A percentile compares a stretch with the other conserved stretches of the same genome.
These are phyloP conservation scores for Sambucus nigra DNA, from an alignment of 129 eudicot species.

Conservation along the genomic window DNA sequence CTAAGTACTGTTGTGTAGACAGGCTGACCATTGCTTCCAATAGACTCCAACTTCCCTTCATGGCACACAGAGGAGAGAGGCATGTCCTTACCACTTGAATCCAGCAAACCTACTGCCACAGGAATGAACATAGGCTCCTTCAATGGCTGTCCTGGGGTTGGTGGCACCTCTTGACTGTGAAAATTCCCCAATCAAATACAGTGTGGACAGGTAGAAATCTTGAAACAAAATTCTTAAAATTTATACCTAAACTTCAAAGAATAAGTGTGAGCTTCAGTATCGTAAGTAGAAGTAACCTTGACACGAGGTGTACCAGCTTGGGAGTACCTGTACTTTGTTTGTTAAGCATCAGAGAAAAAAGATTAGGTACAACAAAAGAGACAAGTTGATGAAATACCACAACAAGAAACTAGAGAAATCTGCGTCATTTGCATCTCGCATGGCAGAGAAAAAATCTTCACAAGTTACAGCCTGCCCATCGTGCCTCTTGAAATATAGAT, in stretches of 20 bases:
- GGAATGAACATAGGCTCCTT: conserved; percentile 98
- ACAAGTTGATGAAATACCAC: conserved; percentile 45
- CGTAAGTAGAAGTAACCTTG: conserved; percentile 58
- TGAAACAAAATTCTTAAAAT: background rate
- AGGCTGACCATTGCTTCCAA: conserved; percentile 38
- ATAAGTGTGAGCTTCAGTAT: conserved; percentile 62
- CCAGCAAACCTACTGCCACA: conserved; percentile 74
- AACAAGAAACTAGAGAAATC: conserved; percentile 81
- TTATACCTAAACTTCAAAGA: conserved; percentile 77
- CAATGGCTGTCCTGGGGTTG: conserved; percentile 83
- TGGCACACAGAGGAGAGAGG: conserved; percentile 56
- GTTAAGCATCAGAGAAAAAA: background rate
- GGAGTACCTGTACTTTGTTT: conserved; percentile 59
- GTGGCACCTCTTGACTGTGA: conserved; percentile 78
- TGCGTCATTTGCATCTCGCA: conserved; percentile 85
- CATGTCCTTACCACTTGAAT: conserved; percentile 84
- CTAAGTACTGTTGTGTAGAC: conserved; percentile 66
- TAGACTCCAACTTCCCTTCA: conserved; percentile 58
- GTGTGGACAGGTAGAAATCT: background rate
- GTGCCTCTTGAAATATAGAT: conserved; percentile 83
- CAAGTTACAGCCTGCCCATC: conserved; percentile 99
- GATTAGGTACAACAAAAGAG: no score
- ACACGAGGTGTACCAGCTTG: conserved; percentile 95
- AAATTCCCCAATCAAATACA: background rate
- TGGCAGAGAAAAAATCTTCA: conserved; percentile 91